phyloP scores from a whole-genome alignment of 768 basidiomycete genomes.

The Aureoboletus auriporus region DNA sequence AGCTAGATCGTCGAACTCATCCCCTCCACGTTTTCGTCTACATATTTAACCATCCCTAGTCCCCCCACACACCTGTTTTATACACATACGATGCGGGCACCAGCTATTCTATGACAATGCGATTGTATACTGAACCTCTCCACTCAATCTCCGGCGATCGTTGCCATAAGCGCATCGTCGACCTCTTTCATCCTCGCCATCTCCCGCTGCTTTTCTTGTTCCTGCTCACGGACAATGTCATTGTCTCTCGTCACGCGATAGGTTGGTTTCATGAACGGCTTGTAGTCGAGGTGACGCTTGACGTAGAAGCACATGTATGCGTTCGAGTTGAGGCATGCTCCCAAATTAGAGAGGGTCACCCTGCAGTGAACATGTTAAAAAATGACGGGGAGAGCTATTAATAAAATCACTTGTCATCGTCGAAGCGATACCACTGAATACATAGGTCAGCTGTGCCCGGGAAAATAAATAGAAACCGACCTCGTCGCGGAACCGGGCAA shows the following conservation, averaged over 20 bases:
- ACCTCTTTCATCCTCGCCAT: conserved; percentile 55
- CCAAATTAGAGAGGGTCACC: conserved; percentile 68
- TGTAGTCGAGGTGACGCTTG: conserved; percentile 84
- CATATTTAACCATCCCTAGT: too few species aligned
- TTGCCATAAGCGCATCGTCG: conserved; percentile 61
- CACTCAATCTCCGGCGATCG: conserved; percentile 26
- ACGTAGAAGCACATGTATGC: conserved; percentile 97
- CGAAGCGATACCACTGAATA: conserved; percentile 85
- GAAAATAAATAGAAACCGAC: conserved; percentile 31
- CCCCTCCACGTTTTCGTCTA: too few species aligned
- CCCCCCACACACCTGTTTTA: too few species aligned
- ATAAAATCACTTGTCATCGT: conserved; percentile 80
- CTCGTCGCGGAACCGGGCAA: conserved; percentile 79
- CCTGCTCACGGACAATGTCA: conserved; percentile 59
- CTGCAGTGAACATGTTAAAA: conserved; percentile 30
- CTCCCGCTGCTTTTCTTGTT: conserved; percentile 49
- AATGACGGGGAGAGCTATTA: background rate
- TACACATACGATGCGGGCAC: too few species aligned
- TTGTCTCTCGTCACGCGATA: conserved; percentile 65
- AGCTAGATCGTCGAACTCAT: too few species aligned
- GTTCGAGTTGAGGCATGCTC: conserved; percentile 63
- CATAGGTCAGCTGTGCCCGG: background rate
- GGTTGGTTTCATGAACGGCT: conserved; percentile 61
- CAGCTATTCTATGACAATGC: too few species aligned
- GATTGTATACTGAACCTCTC: too few species aligned